phyloP scores from a whole-genome alignment of 805 yeast species.

The Wickerhamiella nectarea region DNA sequence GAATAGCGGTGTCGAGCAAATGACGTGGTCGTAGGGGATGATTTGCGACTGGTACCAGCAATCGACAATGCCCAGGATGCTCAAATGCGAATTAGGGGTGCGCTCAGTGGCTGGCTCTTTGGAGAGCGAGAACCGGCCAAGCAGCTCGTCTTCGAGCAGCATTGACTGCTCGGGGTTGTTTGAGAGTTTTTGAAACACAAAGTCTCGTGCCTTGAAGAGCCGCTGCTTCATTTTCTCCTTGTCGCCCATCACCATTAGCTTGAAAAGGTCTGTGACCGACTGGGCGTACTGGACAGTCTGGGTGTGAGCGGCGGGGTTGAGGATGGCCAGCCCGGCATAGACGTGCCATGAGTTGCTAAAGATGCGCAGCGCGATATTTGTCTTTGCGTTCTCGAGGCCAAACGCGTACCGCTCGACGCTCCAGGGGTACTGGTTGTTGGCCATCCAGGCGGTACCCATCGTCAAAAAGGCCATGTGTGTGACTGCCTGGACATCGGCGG shows the following conservation, averaged over 20 bases:
- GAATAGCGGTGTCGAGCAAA: conserved; percentile 88
- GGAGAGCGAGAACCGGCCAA: conserved; percentile 67
- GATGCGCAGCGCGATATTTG: conserved; percentile 81
- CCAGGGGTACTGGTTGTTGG: conserved; percentile 82
- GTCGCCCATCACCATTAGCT: conserved; percentile 64
- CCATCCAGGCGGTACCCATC: conserved; percentile 95
- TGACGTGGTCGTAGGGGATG: conserved; percentile 91
- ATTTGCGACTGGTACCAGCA: conserved; percentile 79
- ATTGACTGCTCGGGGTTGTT: conserved; percentile 39
- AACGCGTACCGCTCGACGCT: conserved; percentile 69
- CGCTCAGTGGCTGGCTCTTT: conserved; percentile 42
- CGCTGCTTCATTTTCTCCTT: conserved; percentile 45
- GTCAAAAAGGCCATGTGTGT: conserved; percentile 95
- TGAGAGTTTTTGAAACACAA: conserved; percentile 55
- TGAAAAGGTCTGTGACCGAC: conserved; percentile 68
- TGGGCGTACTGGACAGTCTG: conserved; percentile 83
- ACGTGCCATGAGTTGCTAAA: conserved; percentile 96
- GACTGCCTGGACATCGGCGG: conserved; percentile 97
- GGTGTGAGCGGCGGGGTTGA: conserved; percentile 85
- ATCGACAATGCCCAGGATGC: conserved; percentile 82
- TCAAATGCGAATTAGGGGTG: conserved; percentile 73
- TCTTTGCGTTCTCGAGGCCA: conserved; percentile 90
- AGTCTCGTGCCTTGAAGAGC: conserved; percentile 50
- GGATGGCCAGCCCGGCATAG: conserved; percentile 91
- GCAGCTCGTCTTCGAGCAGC: conserved; percentile 60